Base-by-base conservation (phyloP, 75 land plant species). In the Sequoiadendron giganteum region DNA sequence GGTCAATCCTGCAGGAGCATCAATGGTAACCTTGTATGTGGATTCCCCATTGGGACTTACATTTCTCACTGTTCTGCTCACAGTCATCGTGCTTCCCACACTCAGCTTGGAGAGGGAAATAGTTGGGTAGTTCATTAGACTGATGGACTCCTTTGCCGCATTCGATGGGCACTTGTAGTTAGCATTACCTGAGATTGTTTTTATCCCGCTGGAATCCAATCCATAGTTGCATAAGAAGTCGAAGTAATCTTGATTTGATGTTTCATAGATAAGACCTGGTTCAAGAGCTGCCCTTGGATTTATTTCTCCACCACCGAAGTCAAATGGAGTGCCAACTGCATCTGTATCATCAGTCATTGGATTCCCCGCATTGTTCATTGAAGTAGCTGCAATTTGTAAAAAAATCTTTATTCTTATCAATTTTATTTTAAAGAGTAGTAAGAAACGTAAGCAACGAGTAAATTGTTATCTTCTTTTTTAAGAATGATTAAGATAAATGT, bases 201-300 rank as follows among this genome's bases (percentile, higher is more conserved):
- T 90, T 3, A 94, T 90, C 28, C 72, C 54, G 7, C 80, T 54
- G 10, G 85, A 19, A 42, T 90, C 68, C 88, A 94, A 94, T n/a
- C 95, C 94, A 45, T 87, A 87, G 84, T 92, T 87, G 90, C 98
- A 96, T 42, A 96, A 93, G 83, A 91, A 95, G 10, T 77, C 89
- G 45, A 90, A 48, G 88, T 94, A 95, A 14, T 96, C 97, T 14
- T 83, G 54, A 1, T 78, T 81, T 16, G 80, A 86, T 28, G 88
- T 88, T 54, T 94, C 95, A 73, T 95, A 96, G 14, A 96, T 86
- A 19, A 96, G 93, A 3, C 98, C 97, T 40, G 95, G 97, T 58
- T 94, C 78, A 18, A 92, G 42, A 47, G 95, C 90, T 25, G 43
- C 90, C 3, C 88, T 61, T 36, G 94, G 92, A 76, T 87, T 90